Conservation (phyloP, 179 eudicot species). For the Beta corolliflora region DNA sequence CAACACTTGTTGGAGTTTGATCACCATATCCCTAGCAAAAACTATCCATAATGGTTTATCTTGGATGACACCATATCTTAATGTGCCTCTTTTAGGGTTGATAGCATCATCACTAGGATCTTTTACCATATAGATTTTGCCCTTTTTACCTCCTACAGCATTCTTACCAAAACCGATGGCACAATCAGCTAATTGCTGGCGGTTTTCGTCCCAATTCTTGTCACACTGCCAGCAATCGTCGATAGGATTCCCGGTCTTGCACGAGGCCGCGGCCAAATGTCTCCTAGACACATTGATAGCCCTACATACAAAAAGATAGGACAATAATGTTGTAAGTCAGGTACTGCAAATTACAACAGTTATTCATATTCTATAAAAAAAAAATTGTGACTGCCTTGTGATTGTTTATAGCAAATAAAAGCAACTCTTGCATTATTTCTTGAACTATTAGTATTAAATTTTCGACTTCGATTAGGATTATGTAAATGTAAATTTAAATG, state of each 20-base stretch:
- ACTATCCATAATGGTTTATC: constrained; percentile 35
- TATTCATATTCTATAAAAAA: too few species aligned
- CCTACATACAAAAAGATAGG: constrained; percentile 16
- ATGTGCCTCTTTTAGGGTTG: constrained; percentile 39
- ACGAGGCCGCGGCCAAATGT: constrained; percentile 9
- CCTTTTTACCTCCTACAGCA: constrained; percentile 39
- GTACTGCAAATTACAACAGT: background rate
- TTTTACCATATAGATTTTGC: constrained; percentile 25
- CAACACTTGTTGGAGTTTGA: constrained; percentile 49
- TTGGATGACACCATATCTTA: constrained; percentile 40
- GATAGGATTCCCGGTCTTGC: constrained; percentile 26
- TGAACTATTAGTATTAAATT: background rate
- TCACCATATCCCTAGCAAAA: constrained; percentile 32
- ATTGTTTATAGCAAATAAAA: too few species aligned
- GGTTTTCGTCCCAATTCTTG: constrained; percentile 23
- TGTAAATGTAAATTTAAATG: background rate
- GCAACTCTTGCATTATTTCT: too few species aligned
- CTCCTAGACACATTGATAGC: constrained; percentile 28
- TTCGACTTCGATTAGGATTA: background rate
- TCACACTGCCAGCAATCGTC: constrained; percentile 35
- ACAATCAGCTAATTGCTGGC: constrained; percentile 32
- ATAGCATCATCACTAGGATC: constrained; percentile 30
- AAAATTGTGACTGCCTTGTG: too few species aligned
- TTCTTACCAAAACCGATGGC: constrained; percentile 41
- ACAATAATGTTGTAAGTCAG: background rate